A percentile compares a stretch with the other conserved stretches of the same genome.
These are phyloP conservation scores for Rehmannia glutinosa DNA, from an alignment of 257 asterid genomes.

Conservation along the genomic window DNA sequence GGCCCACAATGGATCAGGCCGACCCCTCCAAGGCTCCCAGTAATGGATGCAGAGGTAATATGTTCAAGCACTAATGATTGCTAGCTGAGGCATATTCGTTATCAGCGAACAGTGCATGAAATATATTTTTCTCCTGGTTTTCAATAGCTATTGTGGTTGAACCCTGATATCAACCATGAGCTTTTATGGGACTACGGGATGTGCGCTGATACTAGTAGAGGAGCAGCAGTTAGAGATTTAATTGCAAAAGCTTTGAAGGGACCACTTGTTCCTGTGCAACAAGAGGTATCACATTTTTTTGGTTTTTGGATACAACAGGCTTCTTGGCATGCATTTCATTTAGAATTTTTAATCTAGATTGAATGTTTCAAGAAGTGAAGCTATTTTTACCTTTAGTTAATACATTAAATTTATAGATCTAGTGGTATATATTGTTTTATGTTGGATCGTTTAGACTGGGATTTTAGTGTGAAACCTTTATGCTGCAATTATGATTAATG, in stretches of 20 bases:
- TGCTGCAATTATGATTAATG: too few species aligned
- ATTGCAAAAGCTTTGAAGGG: slow-evolving; percentile 91
- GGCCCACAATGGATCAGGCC: slow-evolving; percentile 94
- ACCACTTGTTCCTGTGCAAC: slow-evolving; percentile 83
- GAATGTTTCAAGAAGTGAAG: not conserved
- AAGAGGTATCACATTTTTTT: slow-evolving; percentile 55
- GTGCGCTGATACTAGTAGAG: slow-evolving; percentile 98
- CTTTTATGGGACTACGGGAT: slow-evolving; percentile 94
- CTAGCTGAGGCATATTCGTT: slow-evolving; percentile 12
- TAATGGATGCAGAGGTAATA: slow-evolving; percentile 83
- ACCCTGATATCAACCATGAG: slow-evolving; percentile 81
- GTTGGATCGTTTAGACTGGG: slow-evolving; percentile 7
- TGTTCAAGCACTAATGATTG: slow-evolving; percentile 8
- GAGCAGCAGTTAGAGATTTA: slow-evolving; percentile 90
- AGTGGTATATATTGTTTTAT: not conserved
- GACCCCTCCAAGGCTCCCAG: slow-evolving; percentile 86
- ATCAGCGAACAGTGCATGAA: not conserved
- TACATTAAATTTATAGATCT: not conserved
- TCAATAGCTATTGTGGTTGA: slow-evolving; percentile 83
- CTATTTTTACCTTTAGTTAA: not conserved
- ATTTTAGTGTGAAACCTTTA: not conserved
- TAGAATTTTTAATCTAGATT: slow-evolving; percentile 4
- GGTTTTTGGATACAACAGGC: not conserved
- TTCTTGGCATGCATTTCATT: not conserved
- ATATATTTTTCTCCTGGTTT: slow-evolving; percentile 20